phyloP scores from a whole-genome alignment of 176 grass and related monocot species.

The Oryza glumipatula region DNA sequence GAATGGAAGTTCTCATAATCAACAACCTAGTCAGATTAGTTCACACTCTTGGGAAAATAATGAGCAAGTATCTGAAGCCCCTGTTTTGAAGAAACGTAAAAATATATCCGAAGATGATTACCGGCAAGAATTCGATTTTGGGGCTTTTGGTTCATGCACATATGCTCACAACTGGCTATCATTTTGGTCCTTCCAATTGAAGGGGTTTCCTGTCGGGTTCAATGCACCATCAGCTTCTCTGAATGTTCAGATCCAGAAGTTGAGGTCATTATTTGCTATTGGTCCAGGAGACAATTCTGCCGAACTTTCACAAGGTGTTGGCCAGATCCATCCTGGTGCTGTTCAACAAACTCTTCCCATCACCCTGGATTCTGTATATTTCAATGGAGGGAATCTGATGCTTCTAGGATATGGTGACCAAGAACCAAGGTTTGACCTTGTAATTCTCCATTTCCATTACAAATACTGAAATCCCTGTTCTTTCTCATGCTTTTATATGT shows the following conservation, averaged over 20 bases:
- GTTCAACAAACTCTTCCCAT: conserved; percentile 66
- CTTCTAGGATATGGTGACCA: conserved; percentile 89
- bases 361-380: conserved; percentile 89
- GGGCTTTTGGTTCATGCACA: conserved; percentile 65
- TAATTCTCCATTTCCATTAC: conserved; percentile 20
- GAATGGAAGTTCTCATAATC: conserved; percentile 37
- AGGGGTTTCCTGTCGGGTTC: conserved; percentile 31
- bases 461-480: conserved; percentile 25
- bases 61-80: conserved; percentile 3
- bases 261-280: conserved; percentile 69
- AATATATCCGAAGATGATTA: conserved; percentile 33
- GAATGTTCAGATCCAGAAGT: conserved; percentile 61
- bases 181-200: conserved; percentile 61
- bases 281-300: conserved; percentile 65
- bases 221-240: conserved; percentile 50
- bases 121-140: conserved; percentile 29
- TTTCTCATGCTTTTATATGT: neutral
- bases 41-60: conserved; percentile 11
- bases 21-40: conserved; percentile 30
- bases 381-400: conserved; percentile 83
- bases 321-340: conserved; percentile 54
- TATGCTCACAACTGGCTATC: conserved; percentile 58
- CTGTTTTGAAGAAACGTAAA: neutral
- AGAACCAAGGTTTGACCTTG: conserved; percentile 73
- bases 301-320: conserved; percentile 60